A percentile compares a stretch with the other conserved stretches of the same genome.
Evolutionary conservation across 495 filamentous ascomycete species (phyloP).

Genomic region (Lophium mytilinum): DNA sequence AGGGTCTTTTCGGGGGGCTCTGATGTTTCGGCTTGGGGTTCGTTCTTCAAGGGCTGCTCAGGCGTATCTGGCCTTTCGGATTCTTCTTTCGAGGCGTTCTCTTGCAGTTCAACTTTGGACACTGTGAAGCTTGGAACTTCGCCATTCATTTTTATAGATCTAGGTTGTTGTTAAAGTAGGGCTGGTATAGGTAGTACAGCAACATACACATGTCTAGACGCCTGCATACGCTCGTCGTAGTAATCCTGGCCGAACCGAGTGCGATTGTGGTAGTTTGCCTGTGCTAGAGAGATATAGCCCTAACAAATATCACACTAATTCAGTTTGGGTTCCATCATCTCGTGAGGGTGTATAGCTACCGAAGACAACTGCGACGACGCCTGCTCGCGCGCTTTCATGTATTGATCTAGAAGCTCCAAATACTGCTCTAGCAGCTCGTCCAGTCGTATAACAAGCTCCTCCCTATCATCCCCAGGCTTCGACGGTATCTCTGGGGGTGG

Average conservation of each 20-base stretch:
- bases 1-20: too few species aligned
- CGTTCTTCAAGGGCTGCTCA: too few species aligned
- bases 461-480: not conserved
- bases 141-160: not conserved
- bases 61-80: too few species aligned
- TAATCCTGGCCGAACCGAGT: conserved; percentile 37
- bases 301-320: too few species aligned
- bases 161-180: not conserved
- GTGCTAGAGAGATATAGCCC: conserved; percentile 38
- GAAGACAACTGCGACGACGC: conserved; percentile 50
- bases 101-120: not conserved
- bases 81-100: too few species aligned
- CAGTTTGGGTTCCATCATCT: too few species aligned
- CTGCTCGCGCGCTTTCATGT: conserved; percentile 51
- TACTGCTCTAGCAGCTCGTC: conserved; percentile 64
- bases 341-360: conserved; percentile 33
- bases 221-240: conserved; percentile 41
- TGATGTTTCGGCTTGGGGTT: too few species aligned
- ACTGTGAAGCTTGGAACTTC: not conserved
- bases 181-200: not conserved
- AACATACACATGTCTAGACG: conserved; percentile 30
- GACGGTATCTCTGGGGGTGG: not conserved
- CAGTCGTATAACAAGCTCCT: conserved; percentile 30
- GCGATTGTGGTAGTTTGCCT: conserved; percentile 38
- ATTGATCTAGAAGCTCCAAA: conserved; percentile 59